A percentile compares a stretch with the other conserved stretches of the same genome.
Evolutionary conservation across 2,329 filamentous ascomycete species (phyloP).

Genomic region (Aspergillus sp.): DNA sequence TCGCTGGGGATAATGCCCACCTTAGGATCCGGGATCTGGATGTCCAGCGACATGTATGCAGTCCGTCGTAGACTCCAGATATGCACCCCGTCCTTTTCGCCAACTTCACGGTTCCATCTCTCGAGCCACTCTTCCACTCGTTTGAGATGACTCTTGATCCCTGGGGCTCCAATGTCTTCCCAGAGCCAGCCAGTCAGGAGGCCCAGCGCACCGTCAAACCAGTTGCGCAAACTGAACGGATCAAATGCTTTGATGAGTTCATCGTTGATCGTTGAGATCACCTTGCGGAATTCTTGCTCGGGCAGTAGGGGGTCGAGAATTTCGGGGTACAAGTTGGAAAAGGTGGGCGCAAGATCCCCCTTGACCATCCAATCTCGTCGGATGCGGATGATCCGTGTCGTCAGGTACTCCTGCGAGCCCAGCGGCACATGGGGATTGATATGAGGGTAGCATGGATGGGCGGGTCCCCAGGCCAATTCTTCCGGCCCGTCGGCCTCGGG

Average conservation of each 20-base stretch:
- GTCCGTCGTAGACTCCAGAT: slow-evolving; percentile 78
- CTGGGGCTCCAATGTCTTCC: slow-evolving; percentile 82
- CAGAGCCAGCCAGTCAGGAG: slow-evolving; percentile 88
- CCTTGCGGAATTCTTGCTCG: slow-evolving; percentile 79
- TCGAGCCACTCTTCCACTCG: slow-evolving; percentile 79
- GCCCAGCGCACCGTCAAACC: slow-evolving; percentile 76
- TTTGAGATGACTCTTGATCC: slow-evolving; percentile 68
- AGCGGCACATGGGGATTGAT: slow-evolving; percentile 86
- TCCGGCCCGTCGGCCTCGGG: slow-evolving; percentile 59
- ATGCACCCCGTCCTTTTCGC: slow-evolving; percentile 63
- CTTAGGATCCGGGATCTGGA: slow-evolving; percentile 52
- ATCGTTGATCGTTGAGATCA: slow-evolving; percentile 80
- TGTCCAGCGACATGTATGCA: slow-evolving; percentile 72
- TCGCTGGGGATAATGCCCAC: slow-evolving; percentile 44
- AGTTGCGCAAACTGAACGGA: slow-evolving; percentile 73
- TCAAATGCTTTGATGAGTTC: slow-evolving; percentile 75
- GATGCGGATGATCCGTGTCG: slow-evolving; percentile 87
- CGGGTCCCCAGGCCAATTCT: slow-evolving; percentile 84
- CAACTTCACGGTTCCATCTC: slow-evolving; percentile 73
- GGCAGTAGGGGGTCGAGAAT: slow-evolving; percentile 83
- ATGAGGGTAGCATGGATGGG: slow-evolving; percentile 92
- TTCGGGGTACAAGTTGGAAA: slow-evolving; percentile 93
- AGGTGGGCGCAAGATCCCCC: slow-evolving; percentile 88
- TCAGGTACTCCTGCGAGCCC: slow-evolving; percentile 69
- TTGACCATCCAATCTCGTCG: slow-evolving; percentile 86